These are phyloP conservation scores for Acacia acuminata DNA, from an alignment of 306 rosid genomes.

Conservation along the genomic window DNA sequence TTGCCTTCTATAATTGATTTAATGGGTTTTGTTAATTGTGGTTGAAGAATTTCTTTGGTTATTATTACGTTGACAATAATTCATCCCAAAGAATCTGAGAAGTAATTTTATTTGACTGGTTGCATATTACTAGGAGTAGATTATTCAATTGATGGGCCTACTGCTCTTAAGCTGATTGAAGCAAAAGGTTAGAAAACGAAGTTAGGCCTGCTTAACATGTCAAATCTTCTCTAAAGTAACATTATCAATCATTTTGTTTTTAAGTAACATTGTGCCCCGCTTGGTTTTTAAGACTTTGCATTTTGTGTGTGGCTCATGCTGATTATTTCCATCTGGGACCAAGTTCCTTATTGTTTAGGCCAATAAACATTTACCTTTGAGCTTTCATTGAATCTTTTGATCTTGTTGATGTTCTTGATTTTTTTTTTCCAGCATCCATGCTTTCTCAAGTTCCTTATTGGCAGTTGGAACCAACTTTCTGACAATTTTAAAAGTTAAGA, in stretches of 20 bases:
- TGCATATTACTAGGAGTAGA: not conserved
- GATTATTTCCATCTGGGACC: not conserved
- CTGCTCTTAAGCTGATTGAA: conserved; percentile 17
- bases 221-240: conserved; percentile 18
- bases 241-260: not conserved
- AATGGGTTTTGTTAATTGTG: conserved; percentile 12
- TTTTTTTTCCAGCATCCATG: conserved; percentile 3
- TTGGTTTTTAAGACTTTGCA: conserved; percentile 10
- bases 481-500: conserved; percentile 23
- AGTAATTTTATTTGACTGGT: not conserved
- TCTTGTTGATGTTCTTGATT: conserved; percentile 37
- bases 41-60: conserved; percentile 9
- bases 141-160: conserved; percentile 31
- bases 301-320: conserved; percentile 16
- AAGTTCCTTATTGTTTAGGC: conserved; percentile 16
- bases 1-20: not conserved
- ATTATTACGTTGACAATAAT: conserved; percentile 16
- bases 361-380: conserved; percentile 33
- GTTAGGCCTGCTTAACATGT: not conserved
- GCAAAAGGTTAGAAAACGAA: conserved; percentile 3
- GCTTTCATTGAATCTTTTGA: conserved; percentile 41
- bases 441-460: conserved; percentile 7
- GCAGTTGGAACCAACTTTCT: conserved; percentile 35
- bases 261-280: not conserved
- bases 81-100: not conserved